Conservation (phyloP, 371 early-diverging fungal species). For the Quaeritorhiza haematococci region DNA sequence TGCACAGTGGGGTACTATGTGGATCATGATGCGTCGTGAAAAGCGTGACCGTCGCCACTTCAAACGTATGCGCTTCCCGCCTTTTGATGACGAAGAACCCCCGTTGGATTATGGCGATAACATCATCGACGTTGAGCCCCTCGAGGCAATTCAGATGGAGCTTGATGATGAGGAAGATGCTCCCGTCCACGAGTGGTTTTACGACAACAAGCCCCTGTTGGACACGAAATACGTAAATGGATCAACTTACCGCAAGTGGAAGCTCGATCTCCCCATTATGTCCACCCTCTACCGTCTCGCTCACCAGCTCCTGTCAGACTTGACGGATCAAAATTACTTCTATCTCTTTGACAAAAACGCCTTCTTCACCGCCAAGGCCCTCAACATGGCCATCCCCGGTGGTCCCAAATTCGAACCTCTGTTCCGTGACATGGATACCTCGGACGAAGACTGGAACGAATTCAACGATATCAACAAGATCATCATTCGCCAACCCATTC, state of each 20-base stretch:
- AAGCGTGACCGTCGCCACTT: constrained; percentile 97
- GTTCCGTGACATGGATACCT: constrained; percentile 88
- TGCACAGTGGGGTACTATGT: constrained; percentile 98
- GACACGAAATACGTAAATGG: constrained; percentile 81
- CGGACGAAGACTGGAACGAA: constrained; percentile 99
- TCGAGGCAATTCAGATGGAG: constrained; percentile 98
- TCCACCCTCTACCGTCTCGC: constrained; percentile 89
- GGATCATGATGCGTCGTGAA: constrained; percentile 98
- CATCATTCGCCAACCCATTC: constrained; percentile 94
- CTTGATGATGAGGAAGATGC: constrained; percentile 93
- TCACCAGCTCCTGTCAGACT: constrained; percentile 86
- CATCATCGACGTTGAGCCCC: constrained; percentile 92
- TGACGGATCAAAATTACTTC: constrained; percentile 92
- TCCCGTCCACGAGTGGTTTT: constrained; percentile 93
- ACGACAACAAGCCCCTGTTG: constrained; percentile 89
- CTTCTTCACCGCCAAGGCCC: constrained; percentile 94
- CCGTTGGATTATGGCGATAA: constrained; percentile 97
- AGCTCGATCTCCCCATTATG: constrained; percentile 89
- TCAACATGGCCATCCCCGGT: constrained; percentile 98
- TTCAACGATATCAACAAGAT: constrained; percentile 99
- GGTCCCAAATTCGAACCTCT: constrained; percentile 98
- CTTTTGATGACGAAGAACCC: constrained; percentile 98
- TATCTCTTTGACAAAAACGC: constrained; percentile 91
- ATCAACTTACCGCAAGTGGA: constrained; percentile 86
- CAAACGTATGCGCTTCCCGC: constrained; percentile 97